phyloP scores from a whole-genome alignment of 208 protist species.

The Kentomonas sorsogonicus region DNA sequence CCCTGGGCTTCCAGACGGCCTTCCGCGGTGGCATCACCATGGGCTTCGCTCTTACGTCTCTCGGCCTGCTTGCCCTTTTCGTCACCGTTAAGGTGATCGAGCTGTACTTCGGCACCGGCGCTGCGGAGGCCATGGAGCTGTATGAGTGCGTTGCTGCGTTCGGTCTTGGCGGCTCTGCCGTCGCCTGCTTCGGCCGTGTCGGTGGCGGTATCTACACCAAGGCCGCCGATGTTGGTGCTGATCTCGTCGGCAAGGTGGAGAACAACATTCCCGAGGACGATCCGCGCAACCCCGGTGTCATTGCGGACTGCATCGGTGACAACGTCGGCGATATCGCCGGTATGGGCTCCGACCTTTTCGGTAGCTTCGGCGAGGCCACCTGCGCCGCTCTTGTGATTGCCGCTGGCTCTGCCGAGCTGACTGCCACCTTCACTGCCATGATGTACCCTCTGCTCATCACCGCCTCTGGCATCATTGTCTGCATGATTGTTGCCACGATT shows the following conservation, averaged over 20 bases:
- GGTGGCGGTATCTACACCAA: conserved; percentile 96
- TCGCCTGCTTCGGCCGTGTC: conserved; percentile 95
- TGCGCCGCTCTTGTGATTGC: conserved; percentile 89
- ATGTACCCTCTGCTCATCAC: conserved; percentile 89
- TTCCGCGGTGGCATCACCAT: conserved; percentile 87
- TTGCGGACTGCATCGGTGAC: conserved; percentile 95
- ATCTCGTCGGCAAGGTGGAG: conserved; percentile 95
- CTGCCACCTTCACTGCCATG: conserved; percentile 64
- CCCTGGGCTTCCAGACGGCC: conserved; percentile 71
- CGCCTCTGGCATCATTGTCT: conserved; percentile 66
- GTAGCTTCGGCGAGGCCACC: conserved; percentile 94
- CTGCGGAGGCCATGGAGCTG: conserved; percentile 36
- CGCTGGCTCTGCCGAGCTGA: conserved; percentile 51
- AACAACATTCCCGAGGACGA: conserved; percentile 95
- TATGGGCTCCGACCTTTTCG: conserved; percentile 94
- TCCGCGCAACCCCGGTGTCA: conserved; percentile 94
- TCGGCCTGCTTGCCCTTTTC: conserved; percentile 77
- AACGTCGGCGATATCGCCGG: conserved; percentile 95
- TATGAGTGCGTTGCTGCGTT: conserved; percentile 91
- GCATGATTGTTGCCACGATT: conserved; percentile 58
- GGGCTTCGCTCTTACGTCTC: conserved; percentile 82
- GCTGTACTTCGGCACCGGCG: conserved; percentile 49
- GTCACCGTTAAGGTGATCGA: conserved; percentile 54
- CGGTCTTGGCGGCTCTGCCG: conserved; percentile 93
- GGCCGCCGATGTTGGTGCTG: conserved; percentile 93